Evolutionary conservation across 2,329 filamentous ascomycete species (phyloP).

Genomic region (Blumeria hordei): DNA sequence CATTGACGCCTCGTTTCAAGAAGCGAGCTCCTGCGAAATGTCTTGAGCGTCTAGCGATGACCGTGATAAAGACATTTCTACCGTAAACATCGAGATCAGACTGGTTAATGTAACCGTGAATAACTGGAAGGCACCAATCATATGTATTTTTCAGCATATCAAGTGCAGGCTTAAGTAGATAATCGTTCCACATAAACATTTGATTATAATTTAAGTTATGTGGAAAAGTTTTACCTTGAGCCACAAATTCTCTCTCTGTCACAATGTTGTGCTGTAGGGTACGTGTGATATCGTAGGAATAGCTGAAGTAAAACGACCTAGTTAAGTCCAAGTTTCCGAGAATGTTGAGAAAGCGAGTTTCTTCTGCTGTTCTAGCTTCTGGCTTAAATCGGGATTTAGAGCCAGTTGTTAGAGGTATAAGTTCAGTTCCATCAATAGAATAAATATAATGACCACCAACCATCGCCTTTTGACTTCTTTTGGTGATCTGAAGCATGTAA

Average conservation of each 20-base stretch:
- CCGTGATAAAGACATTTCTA: conserved; percentile 68
- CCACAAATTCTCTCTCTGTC: conserved; percentile 47
- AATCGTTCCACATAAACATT: conserved; percentile 97
- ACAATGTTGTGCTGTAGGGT: conserved; percentile 84
- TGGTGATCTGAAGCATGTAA: conserved; percentile 93
- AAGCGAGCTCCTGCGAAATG: conserved; percentile 90
- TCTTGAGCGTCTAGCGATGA: conserved; percentile 77
- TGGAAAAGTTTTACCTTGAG: conserved; percentile 34
- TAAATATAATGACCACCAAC: conserved; percentile 91
- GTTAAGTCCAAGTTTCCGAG: conserved; percentile 78
- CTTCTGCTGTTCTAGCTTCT: conserved; percentile 64
- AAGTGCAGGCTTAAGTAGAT: conserved; percentile 56
- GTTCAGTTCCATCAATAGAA: conserved; percentile 78
- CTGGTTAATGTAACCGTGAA: conserved; percentile 92
- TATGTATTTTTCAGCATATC: conserved; percentile 52
- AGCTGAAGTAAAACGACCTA: conserved; percentile 91
- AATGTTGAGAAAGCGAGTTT: conserved; percentile 70
- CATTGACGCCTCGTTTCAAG: conserved; percentile 82
- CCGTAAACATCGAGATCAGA: conserved; percentile 69
- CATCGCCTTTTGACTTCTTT: conserved; percentile 88
- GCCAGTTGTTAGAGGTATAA: conserved; percentile 63
- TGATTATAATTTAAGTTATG: conserved; percentile 49
- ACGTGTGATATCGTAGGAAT: conserved; percentile 85
- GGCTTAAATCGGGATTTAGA: conserved; percentile 40
- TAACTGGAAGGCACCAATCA: conserved; percentile 89